Evolutionary conservation across 768 basidiomycete genomes (phyloP), one percentile per base, ranked within the genome.

Genomic region (Austroboletus festivus): DNA sequence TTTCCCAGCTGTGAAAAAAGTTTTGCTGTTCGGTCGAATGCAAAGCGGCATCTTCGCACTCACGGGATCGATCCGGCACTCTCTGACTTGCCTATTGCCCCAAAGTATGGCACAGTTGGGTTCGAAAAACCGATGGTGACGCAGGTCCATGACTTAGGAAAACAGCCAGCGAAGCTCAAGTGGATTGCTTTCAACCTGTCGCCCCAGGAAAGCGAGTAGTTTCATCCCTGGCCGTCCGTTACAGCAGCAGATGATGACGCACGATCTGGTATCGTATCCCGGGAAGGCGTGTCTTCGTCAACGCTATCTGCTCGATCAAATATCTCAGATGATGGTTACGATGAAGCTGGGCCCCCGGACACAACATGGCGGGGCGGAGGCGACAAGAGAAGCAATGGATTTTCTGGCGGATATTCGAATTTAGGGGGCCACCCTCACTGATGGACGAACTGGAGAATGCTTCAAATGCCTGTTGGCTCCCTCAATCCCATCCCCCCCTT

Each of bases 11-110:
- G 89, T 61, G 66, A 70, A 24, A 83, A 85, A 60, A 76, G 73
- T 4, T 91, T 90, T 58, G 81, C 85, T 18, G 87, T 90, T 16
- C 80, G 85, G 12, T 90, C 88, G 8, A 91, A 91, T 56, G 86
- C 86, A 15, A 86, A 82, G 63, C 78, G 88, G 28, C 88, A 91
- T 59, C 74, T 87, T 31, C 83, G 85, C 40, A 89, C 85, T 1
- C 88, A 91, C 55, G 84, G 85, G 21, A 73, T 83, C 37, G 58
- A 61, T 48, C 63, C 62, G 12, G 55, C 63, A 10, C 48, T 55
- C 12, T 31, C 51, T n/a, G 61, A 47, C 15, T 13, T 42, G 38
- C 53, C 64, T 20, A 51, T 60, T 12, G 28, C 48, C n/a, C 54
- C 68, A 13, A 33, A 28, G 26, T 74, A 67, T 62, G n/a, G n/a